A percentile compares a stretch with the other conserved stretches of the same genome.
These are phyloP conservation scores for Penicillium cataractarum DNA, from an alignment of 495 filamentous ascomycete species.

Conservation along the genomic window DNA sequence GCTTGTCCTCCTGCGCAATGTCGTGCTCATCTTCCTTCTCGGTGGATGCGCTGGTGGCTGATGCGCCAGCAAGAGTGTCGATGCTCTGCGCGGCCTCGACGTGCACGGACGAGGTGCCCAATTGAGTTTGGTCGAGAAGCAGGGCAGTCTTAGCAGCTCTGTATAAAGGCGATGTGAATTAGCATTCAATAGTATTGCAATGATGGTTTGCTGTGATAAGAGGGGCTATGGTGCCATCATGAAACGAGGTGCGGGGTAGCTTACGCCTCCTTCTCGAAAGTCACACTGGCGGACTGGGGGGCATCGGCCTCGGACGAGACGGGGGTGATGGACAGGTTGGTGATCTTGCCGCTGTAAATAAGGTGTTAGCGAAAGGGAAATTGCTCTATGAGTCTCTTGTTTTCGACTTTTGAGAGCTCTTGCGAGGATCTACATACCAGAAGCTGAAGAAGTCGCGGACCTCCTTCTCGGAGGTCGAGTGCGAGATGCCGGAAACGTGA, in stretches of 20 bases:
- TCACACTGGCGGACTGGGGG: constrained; percentile 81
- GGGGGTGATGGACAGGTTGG: constrained; percentile 73
- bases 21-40: constrained; percentile 62
- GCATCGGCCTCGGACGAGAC: constrained; percentile 58
- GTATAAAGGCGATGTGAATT: not conserved
- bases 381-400: not conserved
- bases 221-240: constrained; percentile 10
- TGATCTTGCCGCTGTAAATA: constrained; percentile 83
- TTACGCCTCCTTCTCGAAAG: constrained; percentile 91
- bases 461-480: constrained; percentile 81
- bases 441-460: constrained; percentile 98
- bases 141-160: constrained; percentile 92
- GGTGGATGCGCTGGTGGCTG: constrained; percentile 49
- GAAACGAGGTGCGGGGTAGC: constrained; percentile 38
- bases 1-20: constrained; percentile 92
- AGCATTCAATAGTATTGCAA: not conserved
- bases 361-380: constrained; percentile 29
- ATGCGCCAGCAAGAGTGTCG: constrained; percentile 62
- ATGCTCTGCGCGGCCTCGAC: constrained; percentile 71
- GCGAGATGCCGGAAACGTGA: constrained; percentile 77
- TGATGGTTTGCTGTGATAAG: not conserved
- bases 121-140: constrained; percentile 92
- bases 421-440: constrained; percentile 65
- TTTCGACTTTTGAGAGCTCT: not conserved
- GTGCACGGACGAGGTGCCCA: constrained; percentile 77